Conservation (phyloP, 768 basidiomycete genomes). For the Harrya chromipes region DNA sequence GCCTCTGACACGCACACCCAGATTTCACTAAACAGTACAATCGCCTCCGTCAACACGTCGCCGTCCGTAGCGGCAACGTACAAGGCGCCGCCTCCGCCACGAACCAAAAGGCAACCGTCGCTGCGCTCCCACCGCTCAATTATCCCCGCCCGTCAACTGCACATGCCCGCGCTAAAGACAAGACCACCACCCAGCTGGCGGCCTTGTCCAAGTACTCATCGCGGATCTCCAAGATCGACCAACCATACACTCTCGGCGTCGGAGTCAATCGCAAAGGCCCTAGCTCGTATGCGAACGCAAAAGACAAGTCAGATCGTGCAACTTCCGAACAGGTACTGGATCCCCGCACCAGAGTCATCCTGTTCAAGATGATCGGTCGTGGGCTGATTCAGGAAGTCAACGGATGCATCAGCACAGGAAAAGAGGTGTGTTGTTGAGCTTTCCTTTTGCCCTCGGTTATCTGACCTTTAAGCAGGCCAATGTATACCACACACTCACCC, state of each 20-base stretch:
- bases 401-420: slow-evolving; percentile 95
- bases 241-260: slow-evolving; percentile 62
- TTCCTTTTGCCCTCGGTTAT: background rate
- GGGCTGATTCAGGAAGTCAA: slow-evolving; percentile 88
- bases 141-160: slow-evolving; percentile 44
- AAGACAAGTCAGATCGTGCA: slow-evolving; percentile 96
- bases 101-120: slow-evolving; percentile 48
- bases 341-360: slow-evolving; percentile 87
- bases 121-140: slow-evolving; percentile 69
- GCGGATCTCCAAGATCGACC: slow-evolving; percentile 69
- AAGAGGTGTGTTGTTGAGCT: slow-evolving; percentile 63
- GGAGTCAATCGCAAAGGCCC: slow-evolving; percentile 93
- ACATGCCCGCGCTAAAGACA: slow-evolving; percentile 45
- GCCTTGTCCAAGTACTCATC: slow-evolving; percentile 76
- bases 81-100: slow-evolving; percentile 55
- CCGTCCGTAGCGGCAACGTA: slow-evolving; percentile 71
- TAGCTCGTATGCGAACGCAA: slow-evolving; percentile 79
- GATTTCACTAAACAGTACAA: slow-evolving; percentile 99
- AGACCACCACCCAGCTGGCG: slow-evolving; percentile 68
- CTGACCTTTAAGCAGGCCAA: slow-evolving; percentile 66
- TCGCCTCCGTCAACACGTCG: slow-evolving; percentile 87
- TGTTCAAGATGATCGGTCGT: slow-evolving; percentile 95
- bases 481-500: slow-evolving; percentile 85
- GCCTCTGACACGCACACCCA: slow-evolving; percentile 30
- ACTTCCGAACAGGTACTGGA: slow-evolving; percentile 97